Conservation (phyloP, 75 land plant species). For the Pinus taeda region DNA sequence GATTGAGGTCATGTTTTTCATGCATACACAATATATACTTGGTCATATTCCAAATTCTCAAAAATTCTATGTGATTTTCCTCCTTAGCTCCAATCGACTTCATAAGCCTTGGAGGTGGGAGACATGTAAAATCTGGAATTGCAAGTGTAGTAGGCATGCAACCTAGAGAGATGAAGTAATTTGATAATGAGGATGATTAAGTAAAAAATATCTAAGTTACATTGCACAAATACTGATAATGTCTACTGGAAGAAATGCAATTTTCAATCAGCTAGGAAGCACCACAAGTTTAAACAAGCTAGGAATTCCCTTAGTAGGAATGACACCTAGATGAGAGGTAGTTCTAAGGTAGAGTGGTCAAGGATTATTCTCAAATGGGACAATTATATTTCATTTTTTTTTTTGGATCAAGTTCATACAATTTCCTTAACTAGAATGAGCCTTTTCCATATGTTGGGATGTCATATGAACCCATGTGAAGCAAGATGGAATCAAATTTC, state of each 20-base stretch:
- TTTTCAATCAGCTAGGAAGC: too few relatives aligned
- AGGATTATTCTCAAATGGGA: conserved; percentile 60
- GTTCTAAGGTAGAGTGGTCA: conserved; percentile 79
- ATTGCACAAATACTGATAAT: conserved; percentile 45
- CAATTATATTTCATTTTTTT: conserved; percentile 63
- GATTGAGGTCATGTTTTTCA: conserved; percentile 54
- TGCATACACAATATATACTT: conserved; percentile 70
- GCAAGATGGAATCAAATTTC: too few relatives aligned
- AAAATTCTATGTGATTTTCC: conserved; percentile 82
- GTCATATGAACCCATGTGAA: too few relatives aligned
- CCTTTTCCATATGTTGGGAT: too few relatives aligned
- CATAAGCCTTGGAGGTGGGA: conserved; percentile 85
- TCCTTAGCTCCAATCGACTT: conserved; percentile 80
- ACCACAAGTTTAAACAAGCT: conserved; percentile 83
- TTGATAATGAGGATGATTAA: too few relatives aligned
- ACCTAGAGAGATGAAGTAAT: conserved; percentile 69
- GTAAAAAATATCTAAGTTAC: neutral
- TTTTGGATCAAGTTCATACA: conserved; percentile 73
- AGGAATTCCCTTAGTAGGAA: conserved; percentile 85
- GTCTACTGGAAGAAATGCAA: conserved; percentile 69
- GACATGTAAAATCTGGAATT: conserved; percentile 87
- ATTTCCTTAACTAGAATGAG: conserved; percentile 59
- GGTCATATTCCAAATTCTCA: conserved; percentile 65
- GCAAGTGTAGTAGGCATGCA: conserved; percentile 65
- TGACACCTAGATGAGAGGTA: conserved; percentile 83